Evolutionary conservation across 1,139 yeast species (phyloP).

Genomic region (Sugiyamaella xylanicola): DNA sequence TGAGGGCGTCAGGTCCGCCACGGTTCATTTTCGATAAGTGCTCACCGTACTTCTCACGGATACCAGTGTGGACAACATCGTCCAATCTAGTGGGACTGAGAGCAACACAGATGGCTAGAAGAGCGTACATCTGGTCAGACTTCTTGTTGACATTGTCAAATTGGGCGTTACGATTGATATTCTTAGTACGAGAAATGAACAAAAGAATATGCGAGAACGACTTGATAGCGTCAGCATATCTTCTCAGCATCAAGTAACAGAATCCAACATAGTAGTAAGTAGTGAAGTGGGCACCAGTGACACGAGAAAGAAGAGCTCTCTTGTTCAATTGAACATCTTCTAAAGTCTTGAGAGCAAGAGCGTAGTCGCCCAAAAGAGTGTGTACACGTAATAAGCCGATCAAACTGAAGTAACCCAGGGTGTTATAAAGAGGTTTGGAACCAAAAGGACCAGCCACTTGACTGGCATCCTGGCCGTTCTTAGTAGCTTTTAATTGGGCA

Average conservation of each 20-base stretch:
- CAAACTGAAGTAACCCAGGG: conserved; percentile 52
- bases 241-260: conserved; percentile 52
- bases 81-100: conserved; percentile 51
- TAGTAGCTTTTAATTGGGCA: conserved; percentile 47
- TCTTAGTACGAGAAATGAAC: conserved; percentile 51
- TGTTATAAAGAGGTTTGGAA: conserved; percentile 47
- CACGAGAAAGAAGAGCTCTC: conserved; percentile 49
- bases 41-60: conserved; percentile 52
- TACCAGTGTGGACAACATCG: conserved; percentile 47
- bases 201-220: conserved; percentile 51
- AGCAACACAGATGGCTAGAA: conserved; percentile 50
- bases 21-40: conserved; percentile 48
- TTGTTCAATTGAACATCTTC: conserved; percentile 51
- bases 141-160: conserved; percentile 51
- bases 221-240: conserved; percentile 54
- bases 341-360: conserved; percentile 52
- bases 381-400: conserved; percentile 54
- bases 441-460: conserved; percentile 51
- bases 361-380: conserved; percentile 52
- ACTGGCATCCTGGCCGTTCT: conserved; percentile 41
- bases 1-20: conserved; percentile 48
- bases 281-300: conserved; percentile 52
- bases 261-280: conserved; percentile 55
- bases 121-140: conserved; percentile 55
- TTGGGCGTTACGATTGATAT: conserved; percentile 49